Conservation (phyloP, 2,329 filamentous ascomycete genomes). For the Trichoderma cornu-damae region DNA sequence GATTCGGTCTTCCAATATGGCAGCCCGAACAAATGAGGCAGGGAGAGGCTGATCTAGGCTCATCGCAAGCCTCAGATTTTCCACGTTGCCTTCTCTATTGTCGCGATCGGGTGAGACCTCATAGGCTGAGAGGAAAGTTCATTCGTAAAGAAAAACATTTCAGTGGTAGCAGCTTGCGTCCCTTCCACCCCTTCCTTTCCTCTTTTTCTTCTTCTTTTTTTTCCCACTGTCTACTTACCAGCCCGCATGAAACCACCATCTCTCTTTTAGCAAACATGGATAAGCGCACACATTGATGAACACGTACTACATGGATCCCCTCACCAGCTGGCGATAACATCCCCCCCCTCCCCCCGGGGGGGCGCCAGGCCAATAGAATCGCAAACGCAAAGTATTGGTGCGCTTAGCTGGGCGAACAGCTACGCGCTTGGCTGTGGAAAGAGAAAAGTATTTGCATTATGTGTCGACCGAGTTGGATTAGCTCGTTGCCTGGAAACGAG, state of each 20-base stretch:
- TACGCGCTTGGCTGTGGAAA: slow-evolving; percentile 5
- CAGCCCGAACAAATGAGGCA: not conserved
- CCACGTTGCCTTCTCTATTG: not conserved
- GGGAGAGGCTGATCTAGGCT: not conserved
- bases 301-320: not conserved
- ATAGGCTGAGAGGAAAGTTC: not conserved
- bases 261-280: not conserved
- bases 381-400: not conserved
- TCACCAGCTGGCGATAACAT: too few species aligned
- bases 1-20: not conserved
- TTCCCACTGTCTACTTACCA: not conserved
- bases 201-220: not conserved
- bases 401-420: not conserved
- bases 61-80: not conserved
- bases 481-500: not conserved
- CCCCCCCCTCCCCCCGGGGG: too few species aligned
- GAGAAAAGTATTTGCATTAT: slow-evolving; percentile 9
- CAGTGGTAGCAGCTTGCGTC: not conserved
- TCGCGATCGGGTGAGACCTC: not conserved
- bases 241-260: slow-evolving; percentile 1
- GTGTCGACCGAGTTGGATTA: slow-evolving; percentile 6
- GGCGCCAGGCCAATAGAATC: not conserved
- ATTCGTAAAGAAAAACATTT: not conserved
- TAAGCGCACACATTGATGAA: not conserved
- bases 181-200: too few species aligned